Conservation (phyloP, 441 rosid species). For the Eruca vesicaria region DNA sequence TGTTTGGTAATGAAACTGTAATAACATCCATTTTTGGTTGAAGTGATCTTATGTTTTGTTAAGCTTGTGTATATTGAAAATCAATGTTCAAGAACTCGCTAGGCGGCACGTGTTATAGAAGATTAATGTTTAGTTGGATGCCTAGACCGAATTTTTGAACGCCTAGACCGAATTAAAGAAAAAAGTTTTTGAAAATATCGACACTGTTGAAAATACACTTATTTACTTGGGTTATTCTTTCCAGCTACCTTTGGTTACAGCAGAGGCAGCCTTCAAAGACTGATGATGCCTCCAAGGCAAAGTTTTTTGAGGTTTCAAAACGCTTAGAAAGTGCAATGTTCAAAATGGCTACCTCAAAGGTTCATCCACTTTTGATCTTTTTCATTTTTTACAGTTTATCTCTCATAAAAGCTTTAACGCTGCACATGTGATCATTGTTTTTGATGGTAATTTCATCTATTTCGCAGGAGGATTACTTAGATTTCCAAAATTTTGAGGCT, state of each 20-base stretch:
- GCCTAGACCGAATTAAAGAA: too few relatives aligned
- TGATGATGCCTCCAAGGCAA: slow-evolving; percentile 51
- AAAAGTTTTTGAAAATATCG: too few relatives aligned
- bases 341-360: slow-evolving; percentile 72
- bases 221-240: slow-evolving; percentile 30
- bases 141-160: too few relatives aligned
- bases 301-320: slow-evolving; percentile 60
- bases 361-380: slow-evolving; percentile 23
- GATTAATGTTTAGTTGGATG: too few relatives aligned
- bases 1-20: neutral
- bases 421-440: neutral
- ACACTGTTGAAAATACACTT: neutral
- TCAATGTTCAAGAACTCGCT: too few relatives aligned
- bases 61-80: too few relatives aligned
- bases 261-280: slow-evolving; percentile 55
- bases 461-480: slow-evolving; percentile 79
- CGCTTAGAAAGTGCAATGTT: slow-evolving; percentile 80
- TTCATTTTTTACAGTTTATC: slow-evolving; percentile 9
- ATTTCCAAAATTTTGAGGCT: slow-evolving; percentile 59
- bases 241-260: slow-evolving; percentile 58
- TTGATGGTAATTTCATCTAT: slow-evolving; percentile 15
- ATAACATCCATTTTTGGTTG: neutral
- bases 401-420: neutral
- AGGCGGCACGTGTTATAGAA: too few relatives aligned
- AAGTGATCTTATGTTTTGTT: slow-evolving; percentile 17